Base-by-base conservation (phyloP, 2,329 filamentous ascomycete species). In the Cladosporium sphaerospermum region DNA sequence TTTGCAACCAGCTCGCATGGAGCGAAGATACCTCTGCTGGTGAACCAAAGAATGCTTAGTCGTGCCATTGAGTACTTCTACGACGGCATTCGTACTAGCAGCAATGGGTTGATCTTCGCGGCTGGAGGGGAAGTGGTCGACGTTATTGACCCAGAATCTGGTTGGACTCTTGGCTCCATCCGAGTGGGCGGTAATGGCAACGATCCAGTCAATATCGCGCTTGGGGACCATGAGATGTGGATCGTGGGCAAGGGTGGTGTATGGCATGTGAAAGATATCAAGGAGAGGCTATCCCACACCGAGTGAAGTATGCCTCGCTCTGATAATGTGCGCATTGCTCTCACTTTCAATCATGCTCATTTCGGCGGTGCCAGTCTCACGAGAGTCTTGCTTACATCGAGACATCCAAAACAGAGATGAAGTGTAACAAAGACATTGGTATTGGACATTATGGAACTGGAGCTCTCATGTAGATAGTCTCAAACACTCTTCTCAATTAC, bases 151-250 rank as follows among this genome's bases (percentile, higher is more conserved):
- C 53, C 53, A 3, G 53, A 46, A 16, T 43, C 39, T 19, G 54
- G 54, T 6, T 18, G 28, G 9, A 40, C 45, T 10, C 9, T 55
- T 9, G 54, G 54, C 2, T 47, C 49, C 0, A 52, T 55, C 19
- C 37, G 54, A 23, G 36, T 55, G 18, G 49, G 54, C 5, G 54
- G 54, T 11, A 44, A 51, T 16, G 48, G 49, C 6, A 52, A 47
- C 7, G 33, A 49, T 28, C 49, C 54, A 9, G 54, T 55, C 31
- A 53, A 55, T 23, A 36, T 55, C 13, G 54, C 43, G 8, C 43
- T 55, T 32, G 49, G 45, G 9, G 44, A 53, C 23, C 54, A 55
- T 37, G 49, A 47, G 32, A n/a, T 55, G 13, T 55, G 54, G 54
- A 34, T 49, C 13, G 54, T 55, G 13, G 54, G 54, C 2, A 53